Percentiles rank a stretch among this genome's conserved stretches.
Conservation (phyloP, 2,329 filamentous ascomycete species). For the Colletotrichum graminicola region DNA sequence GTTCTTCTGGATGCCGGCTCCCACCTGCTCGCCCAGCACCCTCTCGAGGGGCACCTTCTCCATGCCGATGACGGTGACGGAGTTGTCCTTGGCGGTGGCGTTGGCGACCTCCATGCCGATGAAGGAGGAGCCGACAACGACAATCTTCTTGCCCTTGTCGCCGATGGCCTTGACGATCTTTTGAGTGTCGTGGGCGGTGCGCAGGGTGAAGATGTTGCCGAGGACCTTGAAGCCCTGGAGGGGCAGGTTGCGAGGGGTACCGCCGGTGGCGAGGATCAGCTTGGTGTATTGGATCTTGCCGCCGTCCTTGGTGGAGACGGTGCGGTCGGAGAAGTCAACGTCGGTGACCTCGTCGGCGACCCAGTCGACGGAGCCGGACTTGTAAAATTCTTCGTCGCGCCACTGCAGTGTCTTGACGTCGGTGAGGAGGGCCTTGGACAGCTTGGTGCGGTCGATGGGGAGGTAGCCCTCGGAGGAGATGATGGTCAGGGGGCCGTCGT, state of each 20-base stretch:
- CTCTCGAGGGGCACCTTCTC: conserved; percentile 86
- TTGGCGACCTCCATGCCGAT: conserved; percentile 99
- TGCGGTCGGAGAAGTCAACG: conserved; percentile 81
- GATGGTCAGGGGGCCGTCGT: conserved; percentile 82
- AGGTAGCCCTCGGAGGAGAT: conserved; percentile 87
- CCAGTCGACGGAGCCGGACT: conserved; percentile 68
- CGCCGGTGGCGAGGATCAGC: conserved; percentile 90
- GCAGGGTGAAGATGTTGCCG: conserved; percentile 87
- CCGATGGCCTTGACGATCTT: conserved; percentile 84
- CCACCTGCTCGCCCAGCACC: conserved; percentile 85
- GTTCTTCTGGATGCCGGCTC: conserved; percentile 80
- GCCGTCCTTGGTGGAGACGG: conserved; percentile 80
- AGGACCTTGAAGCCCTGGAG: conserved; percentile 88
- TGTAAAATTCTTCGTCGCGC: conserved; percentile 84
- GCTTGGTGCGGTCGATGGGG: conserved; percentile 93
- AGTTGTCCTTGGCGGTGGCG: conserved; percentile 81
- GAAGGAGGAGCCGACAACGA: conserved; percentile 92
- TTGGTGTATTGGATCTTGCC: conserved; percentile 84
- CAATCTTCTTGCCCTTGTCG: conserved; percentile 89
- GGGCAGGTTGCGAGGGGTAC: conserved; percentile 79
- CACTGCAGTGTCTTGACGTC: conserved; percentile 84
- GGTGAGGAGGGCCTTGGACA: conserved; percentile 91
- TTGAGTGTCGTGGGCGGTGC: conserved; percentile 81
- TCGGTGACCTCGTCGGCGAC: conserved; percentile 74
- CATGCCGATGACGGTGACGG: conserved; percentile 90